A percentile compares a stretch with the other conserved stretches of the same genome.
Evolutionary conservation across 129 eudicot species (phyloP).

Genomic region (Flaveria linearis): DNA sequence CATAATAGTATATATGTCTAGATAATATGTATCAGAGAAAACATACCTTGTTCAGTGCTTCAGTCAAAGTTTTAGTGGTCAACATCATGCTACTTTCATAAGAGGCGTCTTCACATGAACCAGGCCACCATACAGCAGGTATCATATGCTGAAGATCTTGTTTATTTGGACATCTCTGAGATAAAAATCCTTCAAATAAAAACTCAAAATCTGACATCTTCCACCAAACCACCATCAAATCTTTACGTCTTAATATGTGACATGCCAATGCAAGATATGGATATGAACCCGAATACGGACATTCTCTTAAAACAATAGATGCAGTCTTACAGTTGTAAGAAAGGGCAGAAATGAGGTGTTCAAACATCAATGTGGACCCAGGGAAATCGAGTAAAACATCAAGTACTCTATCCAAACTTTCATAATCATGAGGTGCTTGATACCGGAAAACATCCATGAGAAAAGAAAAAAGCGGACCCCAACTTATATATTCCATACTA

Average conservation of each 20-base stretch:
- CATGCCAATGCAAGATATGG: constrained; percentile 82
- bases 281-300: constrained; percentile 98
- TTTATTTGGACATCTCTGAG: constrained; percentile 82
- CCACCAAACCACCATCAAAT: constrained; percentile 95
- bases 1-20: background rate
- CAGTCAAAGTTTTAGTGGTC: constrained; percentile 79
- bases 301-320: constrained; percentile 61
- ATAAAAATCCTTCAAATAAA: constrained; percentile 80
- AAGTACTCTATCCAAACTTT: constrained; percentile 75
- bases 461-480: constrained; percentile 80
- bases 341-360: constrained; percentile 64
- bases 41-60: constrained; percentile 69
- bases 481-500: constrained; percentile 70
- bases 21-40: background rate
- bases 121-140: constrained; percentile 99
- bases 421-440: constrained; percentile 87
- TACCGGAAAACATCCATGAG: constrained; percentile 64
- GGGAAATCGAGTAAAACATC: constrained; percentile 69
- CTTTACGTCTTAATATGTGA: constrained; percentile 78
- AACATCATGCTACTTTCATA: constrained; percentile 90
- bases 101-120: constrained; percentile 80
- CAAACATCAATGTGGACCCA: constrained; percentile 58
- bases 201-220: constrained; percentile 74
- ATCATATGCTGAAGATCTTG: constrained; percentile 83
- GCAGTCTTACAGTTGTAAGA: constrained; percentile 81